Conservation (phyloP, 805 yeast species). For the Cyberlindnera meyerae region DNA sequence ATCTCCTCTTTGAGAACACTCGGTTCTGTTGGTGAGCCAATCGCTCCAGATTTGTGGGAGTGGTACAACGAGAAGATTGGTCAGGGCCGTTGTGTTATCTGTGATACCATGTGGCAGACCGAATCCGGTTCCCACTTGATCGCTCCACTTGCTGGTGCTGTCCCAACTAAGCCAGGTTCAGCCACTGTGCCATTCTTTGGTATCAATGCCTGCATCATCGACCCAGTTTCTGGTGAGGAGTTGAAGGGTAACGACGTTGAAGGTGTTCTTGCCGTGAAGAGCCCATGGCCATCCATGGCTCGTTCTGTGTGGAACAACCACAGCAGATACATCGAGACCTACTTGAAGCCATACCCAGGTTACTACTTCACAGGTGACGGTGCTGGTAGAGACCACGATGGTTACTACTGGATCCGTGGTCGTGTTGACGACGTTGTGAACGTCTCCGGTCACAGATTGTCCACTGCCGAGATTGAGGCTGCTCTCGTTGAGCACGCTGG, state of each 20-base stretch:
- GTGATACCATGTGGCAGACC: slow-evolving; percentile 86
- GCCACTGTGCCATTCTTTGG: slow-evolving; percentile 86
- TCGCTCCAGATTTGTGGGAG: slow-evolving; percentile 82
- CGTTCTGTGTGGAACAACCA: slow-evolving; percentile 79
- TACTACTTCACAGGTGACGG: slow-evolving; percentile 87
- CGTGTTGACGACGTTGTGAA: slow-evolving; percentile 87
- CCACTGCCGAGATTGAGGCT: slow-evolving; percentile 88
- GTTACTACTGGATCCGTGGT: slow-evolving; percentile 81
- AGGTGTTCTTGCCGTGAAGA: slow-evolving; percentile 71
- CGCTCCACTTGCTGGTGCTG: slow-evolving; percentile 70
- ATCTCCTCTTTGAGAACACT: slow-evolving; percentile 60
- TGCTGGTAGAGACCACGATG: slow-evolving; percentile 81
- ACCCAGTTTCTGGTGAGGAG: slow-evolving; percentile 71
- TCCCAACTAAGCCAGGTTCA: slow-evolving; percentile 81
- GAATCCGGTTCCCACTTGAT: slow-evolving; percentile 80
- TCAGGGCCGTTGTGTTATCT: slow-evolving; percentile 13
- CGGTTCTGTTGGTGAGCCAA: slow-evolving; percentile 86
- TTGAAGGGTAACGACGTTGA: slow-evolving; percentile 65
- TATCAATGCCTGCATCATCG: slow-evolving; percentile 65
- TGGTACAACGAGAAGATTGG: slow-evolving; percentile 77
- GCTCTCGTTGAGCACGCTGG: slow-evolving; percentile 81
- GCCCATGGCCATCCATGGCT: slow-evolving; percentile 83
- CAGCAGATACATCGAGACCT: slow-evolving; percentile 72
- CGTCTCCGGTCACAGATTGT: slow-evolving; percentile 80
- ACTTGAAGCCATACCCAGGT: slow-evolving; percentile 76